Evolutionary conservation across 768 basidiomycete species (phyloP).

Genomic region (Hydnomerulius pinastri): DNA sequence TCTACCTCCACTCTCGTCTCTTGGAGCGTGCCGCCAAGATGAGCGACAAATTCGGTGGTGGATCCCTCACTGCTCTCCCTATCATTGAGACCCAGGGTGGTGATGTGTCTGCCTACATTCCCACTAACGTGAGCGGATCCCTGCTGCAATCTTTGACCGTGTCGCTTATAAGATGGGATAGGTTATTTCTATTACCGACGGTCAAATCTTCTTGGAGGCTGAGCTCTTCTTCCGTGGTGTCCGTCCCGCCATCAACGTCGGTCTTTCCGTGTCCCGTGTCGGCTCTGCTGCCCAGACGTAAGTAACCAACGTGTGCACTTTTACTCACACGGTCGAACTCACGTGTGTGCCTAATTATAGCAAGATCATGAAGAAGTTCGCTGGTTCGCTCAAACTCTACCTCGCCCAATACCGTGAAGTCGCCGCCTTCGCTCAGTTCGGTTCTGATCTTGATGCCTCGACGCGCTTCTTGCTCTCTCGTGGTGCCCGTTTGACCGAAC

Average conservation of each 20-base stretch:
- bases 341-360: conserved; percentile 36
- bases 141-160: not conserved
- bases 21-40: conserved; percentile 99
- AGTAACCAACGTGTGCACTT: conserved; percentile 35
- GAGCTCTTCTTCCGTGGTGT: conserved; percentile 99
- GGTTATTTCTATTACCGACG: conserved; percentile 99
- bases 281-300: conserved; percentile 99
- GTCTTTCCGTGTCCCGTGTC: conserved; percentile 99
- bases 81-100: conserved; percentile 99
- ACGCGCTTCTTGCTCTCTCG: conserved; percentile 97
- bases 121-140: conserved; percentile 67
- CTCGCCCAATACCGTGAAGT: conserved; percentile 99
- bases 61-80: conserved; percentile 97
- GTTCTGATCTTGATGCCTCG: conserved; percentile 99
- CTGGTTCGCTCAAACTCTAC: conserved; percentile 99
- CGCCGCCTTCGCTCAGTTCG: conserved; percentile 98
- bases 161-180: conserved; percentile 31
- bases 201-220: conserved; percentile 99
- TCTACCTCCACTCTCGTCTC: conserved; percentile 99
- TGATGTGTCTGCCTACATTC: conserved; percentile 99
- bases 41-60: conserved; percentile 98
- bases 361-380: conserved; percentile 99
- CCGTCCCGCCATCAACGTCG: conserved; percentile 99
- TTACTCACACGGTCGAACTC: not conserved
- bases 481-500: conserved; percentile 98